Conservation (phyloP, 73 alveolate genomes). For the Paramecium octaurelia region DNA sequence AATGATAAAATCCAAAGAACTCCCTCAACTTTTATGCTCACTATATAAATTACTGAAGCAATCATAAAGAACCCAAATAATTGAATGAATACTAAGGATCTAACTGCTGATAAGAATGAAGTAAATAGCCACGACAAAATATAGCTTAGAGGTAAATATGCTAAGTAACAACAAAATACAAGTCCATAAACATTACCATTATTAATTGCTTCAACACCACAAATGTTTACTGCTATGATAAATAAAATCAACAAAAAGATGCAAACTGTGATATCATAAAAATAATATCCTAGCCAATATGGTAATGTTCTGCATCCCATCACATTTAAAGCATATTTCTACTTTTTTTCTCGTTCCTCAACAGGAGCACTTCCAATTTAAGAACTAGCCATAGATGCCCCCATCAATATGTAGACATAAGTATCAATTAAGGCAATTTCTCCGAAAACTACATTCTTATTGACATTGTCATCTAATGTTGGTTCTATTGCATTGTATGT, state of each 20-base stretch:
- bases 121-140: slow-evolving; percentile 11
- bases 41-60: background rate
- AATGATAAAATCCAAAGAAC: background rate
- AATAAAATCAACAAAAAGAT: background rate
- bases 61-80: background rate
- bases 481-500: background rate
- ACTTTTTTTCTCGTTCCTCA: slow-evolving; percentile 12
- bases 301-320: slow-evolving; percentile 62
- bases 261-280: slow-evolving; percentile 5
- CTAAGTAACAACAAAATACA: background rate
- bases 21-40: background rate
- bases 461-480: background rate
- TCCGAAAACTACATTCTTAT: background rate
- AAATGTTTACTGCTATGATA: background rate
- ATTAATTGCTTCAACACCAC: background rate
- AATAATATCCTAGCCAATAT: slow-evolving; percentile 49
- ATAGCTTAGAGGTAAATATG: slow-evolving; percentile 2
- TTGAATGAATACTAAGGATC: background rate
- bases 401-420: background rate
- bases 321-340: slow-evolving; percentile 56
- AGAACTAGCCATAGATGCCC: background rate
- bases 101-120: background rate
- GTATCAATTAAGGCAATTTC: background rate
- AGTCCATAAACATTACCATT: background rate
- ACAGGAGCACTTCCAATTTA: slow-evolving; percentile 27